These are phyloP conservation scores for Sanghuangporus sanghuang DNA, from an alignment of 1,284 basidiomycete genomes.

Conservation along the genomic window DNA sequence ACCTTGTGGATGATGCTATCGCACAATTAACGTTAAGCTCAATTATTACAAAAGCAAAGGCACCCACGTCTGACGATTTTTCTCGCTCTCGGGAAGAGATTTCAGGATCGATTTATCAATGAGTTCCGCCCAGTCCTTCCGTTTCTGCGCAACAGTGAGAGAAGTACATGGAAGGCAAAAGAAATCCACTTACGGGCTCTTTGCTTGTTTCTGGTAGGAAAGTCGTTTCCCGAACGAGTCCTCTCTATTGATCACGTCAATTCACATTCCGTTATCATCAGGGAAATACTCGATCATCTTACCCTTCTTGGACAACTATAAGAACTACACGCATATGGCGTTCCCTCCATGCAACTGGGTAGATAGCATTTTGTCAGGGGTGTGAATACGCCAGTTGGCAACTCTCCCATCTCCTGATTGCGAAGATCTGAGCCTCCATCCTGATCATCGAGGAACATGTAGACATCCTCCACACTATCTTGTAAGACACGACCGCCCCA, in stretches of 20 bases:
- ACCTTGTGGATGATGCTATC: conserved; percentile 88
- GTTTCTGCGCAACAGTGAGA: conserved; percentile 20
- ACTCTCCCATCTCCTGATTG: conserved; percentile 59
- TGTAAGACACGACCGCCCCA: conserved; percentile 84
- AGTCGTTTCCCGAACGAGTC: conserved; percentile 19
- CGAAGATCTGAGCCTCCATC: conserved; percentile 56
- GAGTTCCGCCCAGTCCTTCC: conserved; percentile 71
- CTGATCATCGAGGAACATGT: conserved; percentile 91
- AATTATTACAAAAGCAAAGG: not conserved
- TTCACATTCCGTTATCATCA: not conserved
- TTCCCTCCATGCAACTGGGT: conserved; percentile 70
- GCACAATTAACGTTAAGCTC: conserved; percentile 1
- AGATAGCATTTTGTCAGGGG: conserved; percentile 82
- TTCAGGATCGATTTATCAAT: conserved; percentile 65
- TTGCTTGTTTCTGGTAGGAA: conserved; percentile 23
- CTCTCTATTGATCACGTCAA: conserved; percentile 20
- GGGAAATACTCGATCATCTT: conserved; percentile 21
- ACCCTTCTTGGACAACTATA: conserved; percentile 69
- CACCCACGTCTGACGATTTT: conserved; percentile 75
- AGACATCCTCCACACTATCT: conserved; percentile 93
- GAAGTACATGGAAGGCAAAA: not conserved
- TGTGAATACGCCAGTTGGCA: conserved; percentile 82
- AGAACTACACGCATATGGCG: conserved; percentile 64
- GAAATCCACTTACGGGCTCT: conserved; percentile 24
- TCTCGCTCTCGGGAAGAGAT: conserved; percentile 70